Base-by-base conservation (phyloP, 192 early-diverging fungal genomes). In the Tieghemiomyces parasiticus region DNA sequence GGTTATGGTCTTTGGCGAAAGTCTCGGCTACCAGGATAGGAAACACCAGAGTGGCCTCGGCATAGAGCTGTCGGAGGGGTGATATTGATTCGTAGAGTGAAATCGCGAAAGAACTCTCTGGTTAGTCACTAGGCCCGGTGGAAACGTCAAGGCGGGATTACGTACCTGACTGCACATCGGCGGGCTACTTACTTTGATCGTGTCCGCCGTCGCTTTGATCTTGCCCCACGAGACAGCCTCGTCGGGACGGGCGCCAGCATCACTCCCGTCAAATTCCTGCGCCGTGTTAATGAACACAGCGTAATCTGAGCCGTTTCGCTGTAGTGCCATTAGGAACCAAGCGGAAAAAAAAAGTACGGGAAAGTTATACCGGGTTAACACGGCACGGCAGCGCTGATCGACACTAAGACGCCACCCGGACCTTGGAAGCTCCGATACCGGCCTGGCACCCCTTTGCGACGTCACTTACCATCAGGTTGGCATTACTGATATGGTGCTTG, bases 181-280 rank as follows among this genome's bases (percentile, higher is more conserved):
- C n/a, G n/a, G n/a, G n/a, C n/a, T n/a, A n/a, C n/a, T 14, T 13
- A 61, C 85, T 67, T 99, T 99, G 62, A 95, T 86, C 24, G 86
- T 79, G 67, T 92, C 78, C 10, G 84, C 91, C 58, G 78, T 70
- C 58, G 79, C 63, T 35, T 78, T 71, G 63, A 99, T 97, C 75
- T 99, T 99, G 46, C 95, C 95, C 95, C 95, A 99, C 20, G 89
- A 92, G 34, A 99, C 85, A 2, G 95, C 95, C 67, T 99, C 95
- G 63, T 99, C 95, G 4, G 95, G 95, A 38, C 90, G 78, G 10
- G 95, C 95, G 12, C 95, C 95, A 26, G 94, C 88, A 71, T 99
- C 95, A 69, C 87, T 89, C 35, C 95, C 96, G 69, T 99, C 96
- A 78, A 93, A 97, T 67, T 99, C 94, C 68, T 95, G 91, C 2